phyloP scores from a whole-genome alignment of 805 yeast species.

The Maudiozyma saulgeensis region DNA sequence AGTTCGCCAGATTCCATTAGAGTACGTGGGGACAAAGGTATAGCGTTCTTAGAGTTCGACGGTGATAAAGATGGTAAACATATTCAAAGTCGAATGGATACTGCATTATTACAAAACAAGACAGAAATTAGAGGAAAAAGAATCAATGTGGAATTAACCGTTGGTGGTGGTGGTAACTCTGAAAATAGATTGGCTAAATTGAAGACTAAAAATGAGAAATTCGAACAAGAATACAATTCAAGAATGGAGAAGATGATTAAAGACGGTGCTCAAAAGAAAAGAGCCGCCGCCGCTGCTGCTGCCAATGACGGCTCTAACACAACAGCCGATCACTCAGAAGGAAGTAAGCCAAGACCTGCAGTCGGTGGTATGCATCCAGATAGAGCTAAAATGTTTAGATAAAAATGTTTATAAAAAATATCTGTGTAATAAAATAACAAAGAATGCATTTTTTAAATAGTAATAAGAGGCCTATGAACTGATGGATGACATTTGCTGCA shows the following conservation, averaged over 20 bases:
- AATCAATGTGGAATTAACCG: constrained; percentile 92
- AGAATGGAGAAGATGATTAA: constrained; percentile 40
- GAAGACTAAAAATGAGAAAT: constrained; percentile 65
- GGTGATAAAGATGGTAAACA: constrained; percentile 36
- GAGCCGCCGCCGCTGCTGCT: constrained; percentile 13
- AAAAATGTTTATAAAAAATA: not conserved
- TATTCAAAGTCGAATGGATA: constrained; percentile 72
- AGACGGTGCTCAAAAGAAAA: constrained; percentile 30
- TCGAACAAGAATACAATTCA: constrained; percentile 58
- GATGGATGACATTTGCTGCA: too few relatives aligned
- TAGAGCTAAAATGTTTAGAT: constrained; percentile 35
- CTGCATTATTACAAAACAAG: constrained; percentile 79
- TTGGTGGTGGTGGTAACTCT: constrained; percentile 96
- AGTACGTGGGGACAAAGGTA: constrained; percentile 76
- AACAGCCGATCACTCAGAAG: constrained; percentile 2
- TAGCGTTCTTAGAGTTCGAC: constrained; percentile 82
- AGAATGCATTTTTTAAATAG: too few relatives aligned
- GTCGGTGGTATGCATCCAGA: constrained; percentile 47
- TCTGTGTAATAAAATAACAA: not conserved
- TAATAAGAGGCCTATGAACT: too few relatives aligned
- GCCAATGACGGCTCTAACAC: constrained; percentile 4
- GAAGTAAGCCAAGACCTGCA: constrained; percentile 4
- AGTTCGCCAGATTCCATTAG: constrained; percentile 69
- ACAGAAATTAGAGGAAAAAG: constrained; percentile 53
- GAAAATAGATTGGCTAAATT: constrained; percentile 57